Evolutionary conservation across 2,329 filamentous ascomycete genomes (phyloP).

Genomic region (Diplodia sapinea): DNA sequence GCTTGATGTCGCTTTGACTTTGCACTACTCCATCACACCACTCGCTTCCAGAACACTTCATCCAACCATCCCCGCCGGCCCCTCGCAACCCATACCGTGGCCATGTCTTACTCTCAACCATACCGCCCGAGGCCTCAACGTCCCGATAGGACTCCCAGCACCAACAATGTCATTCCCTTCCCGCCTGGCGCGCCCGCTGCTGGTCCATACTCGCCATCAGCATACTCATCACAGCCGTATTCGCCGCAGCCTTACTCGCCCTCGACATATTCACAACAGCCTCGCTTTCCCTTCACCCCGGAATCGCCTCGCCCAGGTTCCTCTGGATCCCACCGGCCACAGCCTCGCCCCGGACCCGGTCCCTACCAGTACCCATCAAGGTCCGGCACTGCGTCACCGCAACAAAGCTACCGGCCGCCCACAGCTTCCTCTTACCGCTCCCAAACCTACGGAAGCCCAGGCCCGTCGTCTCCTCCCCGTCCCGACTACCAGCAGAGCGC

Average conservation of each 20-base stretch:
- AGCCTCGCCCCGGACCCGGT: neutral
- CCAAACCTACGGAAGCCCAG: neutral
- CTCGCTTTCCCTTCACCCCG: constrained; percentile 12
- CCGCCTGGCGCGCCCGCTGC: constrained; percentile 14
- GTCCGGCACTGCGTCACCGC: constrained; percentile 10
- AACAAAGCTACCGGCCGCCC: neutral
- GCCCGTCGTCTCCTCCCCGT: neutral
- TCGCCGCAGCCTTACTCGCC: too few relatives aligned
- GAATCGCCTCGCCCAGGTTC: constrained; percentile 12
- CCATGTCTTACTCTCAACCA: constrained; percentile 20
- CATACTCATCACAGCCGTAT: neutral
- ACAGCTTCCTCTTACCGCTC: constrained; percentile 1
- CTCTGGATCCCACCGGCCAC: neutral
- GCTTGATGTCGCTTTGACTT: neutral
- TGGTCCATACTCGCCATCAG: neutral
- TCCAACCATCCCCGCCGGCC: neutral
- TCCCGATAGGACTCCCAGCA: constrained; percentile 26
- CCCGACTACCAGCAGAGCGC: neutral
- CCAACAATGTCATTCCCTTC: constrained; percentile 15
- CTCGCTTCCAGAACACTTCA: constrained; percentile 6
- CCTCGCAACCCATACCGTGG: neutral
- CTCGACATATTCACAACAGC: neutral
- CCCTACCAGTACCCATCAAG: neutral
- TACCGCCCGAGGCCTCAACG: constrained; percentile 9
- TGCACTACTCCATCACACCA: neutral